Evolutionary conservation across 305 asterid species (phyloP).

Genomic region (Fraxinus angustifolia): DNA sequence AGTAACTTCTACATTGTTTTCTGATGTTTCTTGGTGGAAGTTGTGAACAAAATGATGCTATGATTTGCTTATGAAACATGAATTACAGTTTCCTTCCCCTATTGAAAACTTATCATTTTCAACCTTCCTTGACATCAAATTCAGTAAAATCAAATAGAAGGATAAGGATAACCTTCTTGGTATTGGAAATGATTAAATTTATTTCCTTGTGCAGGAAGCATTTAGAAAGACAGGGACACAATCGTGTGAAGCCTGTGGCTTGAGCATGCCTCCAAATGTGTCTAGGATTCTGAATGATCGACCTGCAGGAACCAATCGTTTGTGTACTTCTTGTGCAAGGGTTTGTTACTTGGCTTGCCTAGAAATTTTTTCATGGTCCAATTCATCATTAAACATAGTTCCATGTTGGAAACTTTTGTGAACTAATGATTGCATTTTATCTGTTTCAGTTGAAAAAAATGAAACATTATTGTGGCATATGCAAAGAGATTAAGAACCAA

Average conservation of each 20-base stretch:
- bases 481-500: constrained; percentile 87
- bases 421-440: constrained; percentile 25
- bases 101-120: not conserved
- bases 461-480: constrained; percentile 88
- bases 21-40: constrained; percentile 11
- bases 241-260: constrained; percentile 86
- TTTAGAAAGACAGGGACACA: constrained; percentile 46
- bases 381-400: constrained; percentile 27
- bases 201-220: constrained; percentile 45
- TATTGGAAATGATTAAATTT: constrained; percentile 5
- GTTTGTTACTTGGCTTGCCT: constrained; percentile 48
- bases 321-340: constrained; percentile 91
- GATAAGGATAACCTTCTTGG: constrained; percentile 13
- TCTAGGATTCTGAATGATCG: constrained; percentile 49
- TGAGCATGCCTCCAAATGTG: constrained; percentile 46
- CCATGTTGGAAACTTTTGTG: constrained; percentile 13
- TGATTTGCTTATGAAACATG: not conserved
- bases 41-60: constrained; percentile 11
- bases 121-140: not conserved
- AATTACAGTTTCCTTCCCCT: constrained; percentile 1
- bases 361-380: not conserved
- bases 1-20: constrained; percentile 16
- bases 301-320: constrained; percentile 52
- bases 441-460: constrained; percentile 69
- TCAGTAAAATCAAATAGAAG: constrained; percentile 3